Base-by-base conservation (phyloP, 2,329 filamentous ascomycete genomes). In the Leptographium radiaticola region DNA sequence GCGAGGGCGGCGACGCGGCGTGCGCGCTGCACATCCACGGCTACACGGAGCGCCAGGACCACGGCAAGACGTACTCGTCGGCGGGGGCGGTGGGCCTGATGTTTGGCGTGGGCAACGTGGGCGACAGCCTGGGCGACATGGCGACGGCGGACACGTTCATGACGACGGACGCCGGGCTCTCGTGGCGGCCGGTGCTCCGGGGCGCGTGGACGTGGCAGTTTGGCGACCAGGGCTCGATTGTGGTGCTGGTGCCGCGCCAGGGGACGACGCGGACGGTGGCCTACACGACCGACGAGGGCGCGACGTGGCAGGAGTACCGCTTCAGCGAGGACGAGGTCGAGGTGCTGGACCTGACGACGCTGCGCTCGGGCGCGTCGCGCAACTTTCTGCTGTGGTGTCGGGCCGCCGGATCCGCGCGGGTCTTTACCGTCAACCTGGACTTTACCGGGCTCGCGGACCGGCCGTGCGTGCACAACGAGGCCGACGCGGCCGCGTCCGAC, bases 11-110 rank as follows among this genome's bases (percentile, higher is more conserved):
- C 63, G 74, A 69, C 47, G 74, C 81, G 20, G 78, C 83, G 53
- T 98, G 94, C 66, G 85, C 88, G 4, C 75, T 99, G 54, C 89
- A 99, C 67, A 76, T 99, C 40, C 94, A 98, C 66, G 88, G 91
- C 54, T 99, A 95, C 70, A 97, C 94, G 0, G 93, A 98, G 68
- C 83, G 93, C 58, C 72, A 71, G 36, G 88, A 97, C 65, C 84
- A 83, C 62, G 74, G 83, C 48, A 87, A 91, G 65, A 95, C 88
- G 0, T 97, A 87, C 68, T 93, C 89, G 10, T 95, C 90, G 2
- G 80, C 83, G 48, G 89, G 87, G 4, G 91, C 93, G 1, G 81
- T 96, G 40, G 94, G 93, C 12, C 69, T 98, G 52, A 88, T 97
- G 81, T 84, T 98, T 65, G 93, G 81, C 16, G 80, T 89, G 57